Percentiles rank a stretch among this genome's conserved stretches.
Evolutionary conservation across 164 flowering plant genomes (phyloP).

Genomic region (Stephania japonica): DNA sequence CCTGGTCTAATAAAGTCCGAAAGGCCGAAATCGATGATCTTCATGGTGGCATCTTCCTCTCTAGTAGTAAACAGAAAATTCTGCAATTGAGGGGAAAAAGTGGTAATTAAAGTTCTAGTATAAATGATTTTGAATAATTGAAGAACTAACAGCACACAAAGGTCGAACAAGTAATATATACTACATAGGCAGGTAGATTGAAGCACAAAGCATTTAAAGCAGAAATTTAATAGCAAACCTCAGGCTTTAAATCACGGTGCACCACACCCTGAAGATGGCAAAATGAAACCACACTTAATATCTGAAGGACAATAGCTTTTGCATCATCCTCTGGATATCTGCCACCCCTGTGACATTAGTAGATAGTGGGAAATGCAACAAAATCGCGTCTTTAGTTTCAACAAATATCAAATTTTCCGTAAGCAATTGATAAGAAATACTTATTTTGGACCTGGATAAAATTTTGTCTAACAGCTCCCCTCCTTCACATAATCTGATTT

Average conservation of each 20-base stretch:
- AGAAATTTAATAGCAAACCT: conserved; percentile 35
- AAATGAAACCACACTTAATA: conserved; percentile 73
- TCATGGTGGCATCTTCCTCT: conserved; percentile 86
- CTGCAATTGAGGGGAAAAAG: conserved; percentile 34
- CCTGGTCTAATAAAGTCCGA: conserved; percentile 92
- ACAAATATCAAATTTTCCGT: neutral
- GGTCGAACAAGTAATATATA: neutral
- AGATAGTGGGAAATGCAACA: neutral
- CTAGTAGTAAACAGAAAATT: conserved; percentile 85
- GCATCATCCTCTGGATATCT: conserved; percentile 76
- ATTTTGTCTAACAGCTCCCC: conserved; percentile 94
- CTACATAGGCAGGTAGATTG: conserved; percentile 4
- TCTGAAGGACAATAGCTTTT: conserved; percentile 58
- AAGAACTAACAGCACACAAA: neutral
- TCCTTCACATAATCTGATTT: conserved; percentile 89
- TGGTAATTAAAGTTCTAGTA: conserved; percentile 7
- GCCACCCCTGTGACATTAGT: conserved; percentile 59
- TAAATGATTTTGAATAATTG: neutral
- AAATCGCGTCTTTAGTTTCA: neutral
- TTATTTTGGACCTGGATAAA: conserved; percentile 54
- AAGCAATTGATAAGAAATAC: neutral
- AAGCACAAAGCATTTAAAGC: neutral
- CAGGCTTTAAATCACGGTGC: conserved; percentile 89
- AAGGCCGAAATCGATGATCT: conserved; percentile 97
- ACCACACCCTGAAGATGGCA: conserved; percentile 96